Evolutionary conservation across 2,329 filamentous ascomycete genomes (phyloP).

Genomic region (Metarhizium robertsii): DNA sequence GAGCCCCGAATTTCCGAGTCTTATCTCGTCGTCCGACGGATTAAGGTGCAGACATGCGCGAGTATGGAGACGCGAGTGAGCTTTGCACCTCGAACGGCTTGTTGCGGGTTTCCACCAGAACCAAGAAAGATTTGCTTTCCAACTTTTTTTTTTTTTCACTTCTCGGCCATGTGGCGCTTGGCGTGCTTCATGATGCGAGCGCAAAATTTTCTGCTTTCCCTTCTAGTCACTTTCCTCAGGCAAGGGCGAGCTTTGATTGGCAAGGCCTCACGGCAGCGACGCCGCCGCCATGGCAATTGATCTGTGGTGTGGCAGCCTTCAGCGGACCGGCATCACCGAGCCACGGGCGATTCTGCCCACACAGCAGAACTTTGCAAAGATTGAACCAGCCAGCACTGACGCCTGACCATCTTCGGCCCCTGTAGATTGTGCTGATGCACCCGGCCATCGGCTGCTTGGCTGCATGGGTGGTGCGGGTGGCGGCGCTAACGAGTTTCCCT

Average conservation of each 20-base stretch:
- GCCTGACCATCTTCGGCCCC: neutral
- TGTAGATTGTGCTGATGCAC: neutral
- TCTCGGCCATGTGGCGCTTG: neutral
- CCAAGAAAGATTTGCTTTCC: too few species aligned
- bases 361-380: too few species aligned
- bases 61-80: neutral
- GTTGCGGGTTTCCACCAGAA: too few species aligned
- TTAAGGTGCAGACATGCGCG: neutral
- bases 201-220: neutral
- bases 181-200: neutral
- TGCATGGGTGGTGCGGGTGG: neutral
- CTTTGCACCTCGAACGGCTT: too few species aligned
- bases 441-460: neutral
- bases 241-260: neutral
- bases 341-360: neutral
- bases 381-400: too few species aligned
- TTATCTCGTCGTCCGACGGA: conserved; percentile 2
- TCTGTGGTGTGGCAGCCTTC: neutral
- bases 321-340: neutral
- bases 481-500: neutral
- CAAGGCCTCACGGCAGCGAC: neutral
- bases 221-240: neutral
- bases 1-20: neutral
- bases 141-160: neutral
- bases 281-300: neutral